Evolutionary conservation across 768 basidiomycete species (phyloP).

Genomic region (Hysterangium stoloniferum): DNA sequence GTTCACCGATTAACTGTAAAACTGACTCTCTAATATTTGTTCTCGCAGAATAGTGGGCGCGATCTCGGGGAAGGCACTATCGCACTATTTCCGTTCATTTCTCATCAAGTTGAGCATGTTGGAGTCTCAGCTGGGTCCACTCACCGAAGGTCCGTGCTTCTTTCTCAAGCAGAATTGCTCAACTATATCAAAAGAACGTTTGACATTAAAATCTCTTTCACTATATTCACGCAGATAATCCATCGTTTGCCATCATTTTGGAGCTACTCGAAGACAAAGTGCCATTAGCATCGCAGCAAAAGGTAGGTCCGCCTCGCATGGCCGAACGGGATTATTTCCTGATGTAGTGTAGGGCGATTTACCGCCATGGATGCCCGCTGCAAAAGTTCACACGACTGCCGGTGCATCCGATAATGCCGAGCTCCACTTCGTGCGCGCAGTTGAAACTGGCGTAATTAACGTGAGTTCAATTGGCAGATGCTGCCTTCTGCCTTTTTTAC

Average conservation of each 20-base stretch:
- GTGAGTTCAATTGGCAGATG: slow-evolving; percentile 31
- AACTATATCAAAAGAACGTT: too few species aligned
- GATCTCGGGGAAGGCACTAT: slow-evolving; percentile 53
- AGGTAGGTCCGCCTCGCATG: slow-evolving; percentile 27
- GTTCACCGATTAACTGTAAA: not conserved
- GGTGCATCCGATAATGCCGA: slow-evolving; percentile 60
- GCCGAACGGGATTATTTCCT: too few species aligned
- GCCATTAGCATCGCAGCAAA: slow-evolving; percentile 42
- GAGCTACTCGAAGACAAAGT: slow-evolving; percentile 65
- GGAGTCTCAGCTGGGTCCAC: slow-evolving; percentile 58
- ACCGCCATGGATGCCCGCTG: slow-evolving; percentile 75
- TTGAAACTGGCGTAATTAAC: slow-evolving; percentile 79
- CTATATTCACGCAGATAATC: slow-evolving; percentile 39
- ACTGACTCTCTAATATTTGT: not conserved
- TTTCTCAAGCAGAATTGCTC: not conserved
- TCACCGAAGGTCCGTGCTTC: slow-evolving; percentile 43
- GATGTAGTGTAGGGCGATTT: slow-evolving; percentile 41
- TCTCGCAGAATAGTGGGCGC: slow-evolving; percentile 58
- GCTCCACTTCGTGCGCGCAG: slow-evolving; percentile 67
- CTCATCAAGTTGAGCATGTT: slow-evolving; percentile 74
- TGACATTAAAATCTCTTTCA: not conserved
- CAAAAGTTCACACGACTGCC: slow-evolving; percentile 57
- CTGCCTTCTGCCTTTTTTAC: not conserved
- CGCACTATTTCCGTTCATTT: slow-evolving; percentile 76
- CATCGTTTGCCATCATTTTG: slow-evolving; percentile 75